Evolutionary conservation across 1,284 basidiomycete genomes (phyloP).

Genomic region (Sanghuangporus sanghuang): DNA sequence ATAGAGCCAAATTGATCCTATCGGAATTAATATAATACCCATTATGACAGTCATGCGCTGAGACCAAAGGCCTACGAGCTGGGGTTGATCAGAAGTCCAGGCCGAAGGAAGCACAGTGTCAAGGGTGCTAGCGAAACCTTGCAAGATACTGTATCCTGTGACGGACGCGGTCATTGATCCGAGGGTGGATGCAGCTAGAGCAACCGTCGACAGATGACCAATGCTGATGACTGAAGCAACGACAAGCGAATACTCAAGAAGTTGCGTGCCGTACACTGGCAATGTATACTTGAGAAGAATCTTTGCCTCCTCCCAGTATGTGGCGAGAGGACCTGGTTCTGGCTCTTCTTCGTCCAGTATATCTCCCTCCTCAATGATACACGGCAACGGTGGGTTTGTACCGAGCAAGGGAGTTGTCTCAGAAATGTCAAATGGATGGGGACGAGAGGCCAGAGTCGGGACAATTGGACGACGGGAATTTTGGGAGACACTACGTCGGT

Average conservation of each 20-base stretch:
- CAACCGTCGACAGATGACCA: constrained; percentile 78
- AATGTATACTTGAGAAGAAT: too few species aligned
- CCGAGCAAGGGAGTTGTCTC: constrained; percentile 50
- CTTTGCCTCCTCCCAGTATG: constrained; percentile 55
- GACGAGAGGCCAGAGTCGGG: constrained; percentile 28
- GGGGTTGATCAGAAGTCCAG: constrained; percentile 82
- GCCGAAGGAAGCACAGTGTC: constrained; percentile 89
- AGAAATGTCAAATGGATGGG: constrained; percentile 23
- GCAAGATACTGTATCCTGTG: constrained; percentile 66
- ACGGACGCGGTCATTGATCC: constrained; percentile 85
- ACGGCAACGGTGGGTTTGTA: constrained; percentile 36
- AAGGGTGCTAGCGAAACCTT: constrained; percentile 79
- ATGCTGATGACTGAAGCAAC: too few species aligned
- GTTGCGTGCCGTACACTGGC: too few species aligned
- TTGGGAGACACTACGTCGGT: constrained; percentile 28
- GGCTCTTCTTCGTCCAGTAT: constrained; percentile 23
- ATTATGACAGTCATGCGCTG: constrained; percentile 83
- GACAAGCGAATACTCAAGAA: too few species aligned
- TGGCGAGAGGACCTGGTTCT: constrained; percentile 26
- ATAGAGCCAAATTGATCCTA: constrained; percentile 72
- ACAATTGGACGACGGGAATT: constrained; percentile 28
- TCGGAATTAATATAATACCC: constrained; percentile 52
- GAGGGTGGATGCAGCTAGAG: constrained; percentile 78
- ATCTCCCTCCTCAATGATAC: constrained; percentile 35
- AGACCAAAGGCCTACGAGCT: constrained; percentile 85